Evolutionary conservation across 2,329 filamentous ascomycete species (phyloP).

Genomic region (Cytospora piceicola): DNA sequence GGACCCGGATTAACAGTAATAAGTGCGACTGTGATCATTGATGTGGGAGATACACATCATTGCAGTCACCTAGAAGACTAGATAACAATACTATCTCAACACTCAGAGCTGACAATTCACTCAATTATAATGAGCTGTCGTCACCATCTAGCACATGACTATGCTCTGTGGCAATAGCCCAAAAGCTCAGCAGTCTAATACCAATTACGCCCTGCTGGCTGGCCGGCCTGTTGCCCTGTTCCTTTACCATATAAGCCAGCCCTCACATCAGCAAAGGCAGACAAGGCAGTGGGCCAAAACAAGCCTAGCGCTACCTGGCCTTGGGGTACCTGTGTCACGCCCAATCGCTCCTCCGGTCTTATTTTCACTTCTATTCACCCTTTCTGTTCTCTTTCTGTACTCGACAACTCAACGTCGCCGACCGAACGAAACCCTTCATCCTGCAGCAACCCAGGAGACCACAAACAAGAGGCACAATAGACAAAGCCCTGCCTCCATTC

Average conservation of each 20-base stretch:
- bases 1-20: not conserved
- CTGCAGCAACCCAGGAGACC: conserved; percentile 5
- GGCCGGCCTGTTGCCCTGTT: not conserved
- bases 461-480: conserved; percentile 5
- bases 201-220: not conserved
- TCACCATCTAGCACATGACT: no score
- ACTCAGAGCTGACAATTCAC: no score
- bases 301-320: not conserved
- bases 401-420: conserved; percentile 10
- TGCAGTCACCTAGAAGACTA: no score
- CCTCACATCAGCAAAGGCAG: not conserved
- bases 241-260: not conserved
- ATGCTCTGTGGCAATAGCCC: no score
- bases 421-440: conserved; percentile 1
- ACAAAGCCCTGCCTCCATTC: not conserved
- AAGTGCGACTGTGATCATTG: no score
- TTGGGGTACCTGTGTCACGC: conserved; percentile 7
- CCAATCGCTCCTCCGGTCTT: conserved; percentile 12
- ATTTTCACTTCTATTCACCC: conserved; percentile 16
- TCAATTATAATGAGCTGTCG: no score
- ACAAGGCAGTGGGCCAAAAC: conserved; percentile 9
- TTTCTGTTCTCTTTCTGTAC: not conserved
- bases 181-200: no score
- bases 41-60: no score
- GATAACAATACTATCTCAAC: no score